Evolutionary conservation across 345 rosid species (phyloP).

Genomic region (Eucalyptus cloeziana): DNA sequence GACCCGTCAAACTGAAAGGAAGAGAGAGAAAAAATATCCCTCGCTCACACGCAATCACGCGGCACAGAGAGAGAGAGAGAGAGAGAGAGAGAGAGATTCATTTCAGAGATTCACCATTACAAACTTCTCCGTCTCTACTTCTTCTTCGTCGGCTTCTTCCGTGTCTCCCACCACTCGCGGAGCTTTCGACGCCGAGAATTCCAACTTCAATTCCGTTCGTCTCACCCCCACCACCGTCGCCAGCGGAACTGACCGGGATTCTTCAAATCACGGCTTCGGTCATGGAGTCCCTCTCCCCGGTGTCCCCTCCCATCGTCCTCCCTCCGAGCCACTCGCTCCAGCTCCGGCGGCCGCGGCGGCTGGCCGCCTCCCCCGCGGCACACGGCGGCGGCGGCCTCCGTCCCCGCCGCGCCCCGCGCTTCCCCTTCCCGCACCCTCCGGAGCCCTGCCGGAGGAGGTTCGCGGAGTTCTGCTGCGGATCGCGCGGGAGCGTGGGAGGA

Average conservation of each 20-base stretch:
- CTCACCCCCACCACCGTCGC: background rate
- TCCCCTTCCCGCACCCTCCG: constrained; percentile 3
- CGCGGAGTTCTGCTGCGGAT: constrained; percentile 21
- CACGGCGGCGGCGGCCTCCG: background rate
- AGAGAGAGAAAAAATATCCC: background rate
- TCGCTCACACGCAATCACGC: background rate
- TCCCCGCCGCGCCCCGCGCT: constrained; percentile 12
- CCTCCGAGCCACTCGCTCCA: constrained; percentile 35
- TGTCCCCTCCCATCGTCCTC: constrained; percentile 75
- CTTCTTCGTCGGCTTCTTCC: background rate
- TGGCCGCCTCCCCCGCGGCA: constrained; percentile 11
- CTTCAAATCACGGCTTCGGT: background rate
- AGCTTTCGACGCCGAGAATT: constrained; percentile 12
- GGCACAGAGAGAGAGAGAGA: background rate
- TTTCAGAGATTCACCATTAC: background rate
- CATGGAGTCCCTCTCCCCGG: constrained; percentile 66
- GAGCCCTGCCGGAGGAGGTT: constrained; percentile 1
- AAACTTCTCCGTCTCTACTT: background rate
- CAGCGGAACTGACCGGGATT: background rate
- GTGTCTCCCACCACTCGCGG: background rate
- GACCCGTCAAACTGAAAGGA: background rate
- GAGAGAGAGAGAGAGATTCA: background rate
- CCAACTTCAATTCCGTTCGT: background rate
- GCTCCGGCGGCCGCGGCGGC: constrained; percentile 8
- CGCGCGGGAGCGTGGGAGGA: constrained; percentile 9